phyloP scores from a whole-genome alignment of 768 basidiomycete species.

The Boletus subparvulus region DNA sequence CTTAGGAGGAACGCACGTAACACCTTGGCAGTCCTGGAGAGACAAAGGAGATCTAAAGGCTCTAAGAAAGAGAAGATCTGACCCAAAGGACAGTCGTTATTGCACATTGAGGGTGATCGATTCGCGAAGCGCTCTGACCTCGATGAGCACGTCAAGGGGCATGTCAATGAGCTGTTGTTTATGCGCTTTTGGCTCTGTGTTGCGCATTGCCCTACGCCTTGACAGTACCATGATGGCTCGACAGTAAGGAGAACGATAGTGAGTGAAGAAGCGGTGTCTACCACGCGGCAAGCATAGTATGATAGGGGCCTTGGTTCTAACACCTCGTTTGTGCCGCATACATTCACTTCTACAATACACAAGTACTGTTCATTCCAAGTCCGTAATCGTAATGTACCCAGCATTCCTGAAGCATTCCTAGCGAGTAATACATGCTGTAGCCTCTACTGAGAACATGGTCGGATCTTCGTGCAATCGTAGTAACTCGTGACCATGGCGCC shows the following conservation, averaged over 20 bases:
- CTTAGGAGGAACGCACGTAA: conserved; percentile 29
- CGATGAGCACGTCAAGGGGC: conserved; percentile 14
- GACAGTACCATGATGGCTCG: conserved; percentile 4
- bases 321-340: no score
- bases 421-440: no score
- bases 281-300: no score
- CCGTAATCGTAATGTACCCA: no score
- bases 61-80: conserved; percentile 29
- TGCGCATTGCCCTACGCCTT: neutral
- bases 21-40: conserved; percentile 32
- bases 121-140: conserved; percentile 6
- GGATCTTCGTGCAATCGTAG: no score
- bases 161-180: conserved; percentile 1
- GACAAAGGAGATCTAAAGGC: conserved; percentile 33
- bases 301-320: no score
- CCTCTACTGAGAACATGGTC: no score
- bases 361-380: no score
- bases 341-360: no score
- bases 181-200: neutral
- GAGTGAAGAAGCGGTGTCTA: neutral
- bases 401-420: no score
- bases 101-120: neutral
- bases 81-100: neutral
- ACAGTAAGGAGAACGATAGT: neutral
- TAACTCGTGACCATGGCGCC: no score